These are phyloP conservation scores for Globisporangium perplexum DNA, from an alignment of 352 stramenopile species.

Conservation along the genomic window DNA sequence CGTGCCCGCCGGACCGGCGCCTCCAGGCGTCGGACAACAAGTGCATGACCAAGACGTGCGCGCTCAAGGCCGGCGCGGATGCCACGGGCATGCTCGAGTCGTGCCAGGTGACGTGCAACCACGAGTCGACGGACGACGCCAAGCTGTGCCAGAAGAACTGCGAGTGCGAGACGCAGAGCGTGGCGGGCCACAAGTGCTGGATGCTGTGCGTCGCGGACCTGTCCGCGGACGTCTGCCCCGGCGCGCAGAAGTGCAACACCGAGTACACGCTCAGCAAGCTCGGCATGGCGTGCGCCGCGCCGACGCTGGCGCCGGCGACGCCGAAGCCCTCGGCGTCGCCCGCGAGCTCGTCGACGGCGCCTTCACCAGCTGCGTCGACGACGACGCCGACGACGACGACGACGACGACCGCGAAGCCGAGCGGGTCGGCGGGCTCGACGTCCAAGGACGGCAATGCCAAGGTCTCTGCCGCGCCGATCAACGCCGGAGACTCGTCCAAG, in stretches of 20 bases:
- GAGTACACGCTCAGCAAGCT: constrained; percentile 24
- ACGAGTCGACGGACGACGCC: constrained; percentile 28
- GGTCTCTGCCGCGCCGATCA: not conserved
- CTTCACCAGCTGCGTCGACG: not conserved
- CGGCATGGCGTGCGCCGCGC: constrained; percentile 37
- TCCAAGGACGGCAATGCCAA: constrained; percentile 3
- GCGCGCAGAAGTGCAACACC: constrained; percentile 43
- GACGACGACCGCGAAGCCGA: not conserved
- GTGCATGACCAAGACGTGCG: constrained; percentile 38
- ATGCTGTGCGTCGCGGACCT: constrained; percentile 58
- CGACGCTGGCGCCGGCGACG: constrained; percentile 16
- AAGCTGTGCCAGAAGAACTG: constrained; percentile 34
- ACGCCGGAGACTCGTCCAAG: not conserved
- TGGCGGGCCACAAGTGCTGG: constrained; percentile 35
- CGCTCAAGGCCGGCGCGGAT: constrained; percentile 24
- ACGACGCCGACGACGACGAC: not conserved
- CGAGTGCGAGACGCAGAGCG: constrained; percentile 27
- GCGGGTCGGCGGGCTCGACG: not conserved
- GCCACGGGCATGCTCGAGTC: constrained; percentile 26
- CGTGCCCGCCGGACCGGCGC: constrained; percentile 35
- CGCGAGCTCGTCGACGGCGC: not conserved
- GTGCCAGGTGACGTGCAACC: constrained; percentile 57
- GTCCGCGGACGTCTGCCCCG: constrained; percentile 29
- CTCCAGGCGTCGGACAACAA: constrained; percentile 44
- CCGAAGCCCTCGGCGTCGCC: not conserved